Evolutionary conservation across 2,329 filamentous ascomycete genomes (phyloP).

Genomic region (Colletotrichum euphorbiae): DNA sequence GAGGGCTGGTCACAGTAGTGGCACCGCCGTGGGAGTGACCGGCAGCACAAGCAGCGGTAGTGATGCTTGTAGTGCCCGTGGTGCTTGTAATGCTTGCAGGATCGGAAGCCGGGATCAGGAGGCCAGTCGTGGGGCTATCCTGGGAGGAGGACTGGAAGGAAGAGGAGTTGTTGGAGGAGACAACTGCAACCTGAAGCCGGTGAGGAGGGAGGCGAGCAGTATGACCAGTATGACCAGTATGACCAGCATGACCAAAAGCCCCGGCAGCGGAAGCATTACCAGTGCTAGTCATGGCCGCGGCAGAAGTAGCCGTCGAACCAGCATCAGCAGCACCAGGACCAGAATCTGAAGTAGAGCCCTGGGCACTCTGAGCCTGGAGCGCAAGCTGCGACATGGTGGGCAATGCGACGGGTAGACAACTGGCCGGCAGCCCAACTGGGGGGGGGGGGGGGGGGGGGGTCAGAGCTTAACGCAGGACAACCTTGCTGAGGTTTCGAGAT

Average conservation of each 20-base stretch:
- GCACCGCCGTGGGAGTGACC: conserved; percentile 24
- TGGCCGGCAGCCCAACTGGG: conserved; percentile 43
- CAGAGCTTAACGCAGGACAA: conserved; percentile 49
- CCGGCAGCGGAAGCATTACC: conserved; percentile 13
- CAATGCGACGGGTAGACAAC: conserved; percentile 51
- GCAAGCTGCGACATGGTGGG: conserved; percentile 66
- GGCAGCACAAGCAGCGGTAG: conserved; percentile 29
- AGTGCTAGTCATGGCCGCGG: conserved; percentile 6
- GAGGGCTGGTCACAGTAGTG: conserved; percentile 26
- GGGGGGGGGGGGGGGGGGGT: conserved; percentile 46
- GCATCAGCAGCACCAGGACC: conserved; percentile 42
- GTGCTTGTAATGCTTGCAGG: conserved; percentile 43
- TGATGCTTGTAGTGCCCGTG: conserved; percentile 43
- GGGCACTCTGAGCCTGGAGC: conserved; percentile 54
- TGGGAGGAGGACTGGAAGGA: conserved; percentile 46
- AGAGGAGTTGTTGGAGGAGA: conserved; percentile 32
- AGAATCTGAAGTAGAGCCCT: conserved; percentile 50
- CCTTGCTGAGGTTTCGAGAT: conserved; percentile 50
- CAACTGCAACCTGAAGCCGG: conserved; percentile 32
- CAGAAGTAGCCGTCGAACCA: conserved; percentile 19
- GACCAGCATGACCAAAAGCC: conserved; percentile 4
- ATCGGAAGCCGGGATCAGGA: conserved; percentile 42
- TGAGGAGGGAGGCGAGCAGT: conserved; percentile 35
- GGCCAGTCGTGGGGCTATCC: conserved; percentile 62
- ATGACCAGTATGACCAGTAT: not conserved